phyloP scores from a whole-genome alignment of 1,284 basidiomycete species.

The Ceratobasidium sp. region DNA sequence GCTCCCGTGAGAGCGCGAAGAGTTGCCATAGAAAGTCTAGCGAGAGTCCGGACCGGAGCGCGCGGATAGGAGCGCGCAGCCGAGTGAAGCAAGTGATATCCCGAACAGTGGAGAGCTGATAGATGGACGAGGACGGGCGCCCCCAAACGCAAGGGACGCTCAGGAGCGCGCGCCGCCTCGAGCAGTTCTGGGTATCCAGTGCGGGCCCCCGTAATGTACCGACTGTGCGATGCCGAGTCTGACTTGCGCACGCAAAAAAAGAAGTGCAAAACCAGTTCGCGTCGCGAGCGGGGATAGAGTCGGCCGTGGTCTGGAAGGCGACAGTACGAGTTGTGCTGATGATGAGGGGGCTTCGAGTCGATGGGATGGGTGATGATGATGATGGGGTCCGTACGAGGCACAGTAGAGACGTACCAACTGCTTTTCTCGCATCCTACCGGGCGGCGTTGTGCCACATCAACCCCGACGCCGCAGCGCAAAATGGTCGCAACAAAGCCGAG shows the following conservation, averaged over 20 bases:
- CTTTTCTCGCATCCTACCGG: conserved; percentile 2
- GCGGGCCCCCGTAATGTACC: background rate
- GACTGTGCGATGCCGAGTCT: background rate
- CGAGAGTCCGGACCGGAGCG: conserved; percentile 34
- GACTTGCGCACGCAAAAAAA: too few species aligned
- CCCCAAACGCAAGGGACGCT: background rate
- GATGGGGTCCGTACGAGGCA: conserved; percentile 28
- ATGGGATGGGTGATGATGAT: conserved; percentile 22
- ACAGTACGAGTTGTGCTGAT: conserved; percentile 24
- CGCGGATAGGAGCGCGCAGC: background rate
- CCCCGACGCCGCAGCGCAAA: conserved; percentile 31
- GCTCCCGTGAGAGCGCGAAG: conserved; percentile 12
- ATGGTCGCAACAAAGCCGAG: conserved; percentile 16
- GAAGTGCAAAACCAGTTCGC: too few species aligned
- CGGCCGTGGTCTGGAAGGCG: background rate
- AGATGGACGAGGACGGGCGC: background rate
- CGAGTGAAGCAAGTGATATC: conserved; percentile 24
- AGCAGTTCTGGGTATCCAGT: background rate
- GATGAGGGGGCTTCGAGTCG: conserved; percentile 17
- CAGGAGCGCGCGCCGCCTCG: conserved; percentile 1
- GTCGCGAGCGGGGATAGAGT: conserved; percentile 7
- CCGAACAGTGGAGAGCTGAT: conserved; percentile 20
- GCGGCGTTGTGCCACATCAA: conserved; percentile 18
- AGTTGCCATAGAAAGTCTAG: conserved; percentile 23
- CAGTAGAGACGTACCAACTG: background rate